These are phyloP conservation scores for Rusavskia elegans DNA, from an alignment of 495 filamentous ascomycete genomes.

Conservation along the genomic window DNA sequence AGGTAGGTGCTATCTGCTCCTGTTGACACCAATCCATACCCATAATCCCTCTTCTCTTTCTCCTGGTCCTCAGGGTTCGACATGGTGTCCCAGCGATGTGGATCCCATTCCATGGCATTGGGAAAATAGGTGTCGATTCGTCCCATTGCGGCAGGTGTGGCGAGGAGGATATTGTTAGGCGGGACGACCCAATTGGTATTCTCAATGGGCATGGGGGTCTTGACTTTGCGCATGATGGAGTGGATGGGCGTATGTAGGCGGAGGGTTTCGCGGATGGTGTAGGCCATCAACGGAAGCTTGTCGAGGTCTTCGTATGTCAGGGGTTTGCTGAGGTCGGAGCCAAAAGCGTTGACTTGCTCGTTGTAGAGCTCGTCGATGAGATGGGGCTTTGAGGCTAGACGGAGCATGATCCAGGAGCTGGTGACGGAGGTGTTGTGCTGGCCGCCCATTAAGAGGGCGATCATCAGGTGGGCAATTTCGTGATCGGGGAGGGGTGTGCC, in stretches of 20 bases:
- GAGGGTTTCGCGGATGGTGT: conserved; percentile 66
- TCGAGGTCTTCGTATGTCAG: conserved; percentile 51
- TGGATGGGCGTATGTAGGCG: conserved; percentile 71
- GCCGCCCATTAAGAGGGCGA: conserved; percentile 76
- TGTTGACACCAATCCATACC: conserved; percentile 84
- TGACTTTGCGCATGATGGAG: conserved; percentile 74
- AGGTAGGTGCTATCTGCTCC: conserved; percentile 77
- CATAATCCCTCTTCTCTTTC: conserved; percentile 75
- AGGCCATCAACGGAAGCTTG: conserved; percentile 50
- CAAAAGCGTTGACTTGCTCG: conserved; percentile 51
- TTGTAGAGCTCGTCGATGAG: conserved; percentile 60
- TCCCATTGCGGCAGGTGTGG: conserved; percentile 64
- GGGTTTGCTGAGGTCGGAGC: conserved; percentile 36
- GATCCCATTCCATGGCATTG: conserved; percentile 67
- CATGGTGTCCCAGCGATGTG: conserved; percentile 66
- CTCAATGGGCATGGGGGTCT: conserved; percentile 58
- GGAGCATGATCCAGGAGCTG: conserved; percentile 66
- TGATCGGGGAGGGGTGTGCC: conserved; percentile 54
- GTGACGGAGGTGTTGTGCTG: conserved; percentile 79
- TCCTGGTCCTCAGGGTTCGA: conserved; percentile 37
- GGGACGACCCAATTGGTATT: conserved; percentile 70
- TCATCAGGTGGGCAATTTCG: conserved; percentile 85
- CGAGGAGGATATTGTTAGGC: conserved; percentile 56
- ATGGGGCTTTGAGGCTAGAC: conserved; percentile 55
- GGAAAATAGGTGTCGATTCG: conserved; percentile 61